phyloP scores from a whole-genome alignment of 345 rosid species.

The Isatis tinctoria region DNA sequence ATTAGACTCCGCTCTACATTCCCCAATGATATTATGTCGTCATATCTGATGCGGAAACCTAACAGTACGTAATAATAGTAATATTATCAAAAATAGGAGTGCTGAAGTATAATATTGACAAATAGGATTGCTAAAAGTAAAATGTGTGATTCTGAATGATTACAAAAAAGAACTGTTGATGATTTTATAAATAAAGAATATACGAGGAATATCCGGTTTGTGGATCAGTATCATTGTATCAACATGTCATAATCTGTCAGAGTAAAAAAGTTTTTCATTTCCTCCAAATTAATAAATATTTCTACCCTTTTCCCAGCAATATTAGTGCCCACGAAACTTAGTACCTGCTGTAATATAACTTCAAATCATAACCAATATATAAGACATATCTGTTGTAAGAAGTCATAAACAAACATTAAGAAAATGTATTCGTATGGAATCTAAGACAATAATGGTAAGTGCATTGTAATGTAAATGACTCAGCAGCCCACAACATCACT shows the following conservation, averaged over 20 bases:
- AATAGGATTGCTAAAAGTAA: neutral
- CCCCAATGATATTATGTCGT: neutral
- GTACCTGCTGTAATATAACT: neutral
- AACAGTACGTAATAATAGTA: too few relatives aligned
- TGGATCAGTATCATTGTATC: neutral
- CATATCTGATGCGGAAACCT: neutral
- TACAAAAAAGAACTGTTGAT: neutral
- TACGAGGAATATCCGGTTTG: slow-evolving; percentile 21
- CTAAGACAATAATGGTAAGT: neutral
- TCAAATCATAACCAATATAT: neutral
- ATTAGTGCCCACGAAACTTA: neutral
- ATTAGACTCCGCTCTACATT: neutral
- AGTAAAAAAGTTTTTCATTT: neutral
- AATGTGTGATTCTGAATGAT: slow-evolving; percentile 15
- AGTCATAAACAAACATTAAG: neutral
- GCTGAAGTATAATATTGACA: neutral
- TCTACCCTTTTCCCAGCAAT: neutral
- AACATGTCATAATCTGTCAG: slow-evolving; percentile 2
- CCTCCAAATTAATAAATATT: neutral
- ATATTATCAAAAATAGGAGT: neutral
- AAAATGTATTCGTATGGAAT: neutral
- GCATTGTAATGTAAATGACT: neutral
- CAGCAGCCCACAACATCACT: neutral
- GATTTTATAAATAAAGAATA: slow-evolving; percentile 1
- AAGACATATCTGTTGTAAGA: neutral